Conservation (phyloP, 2,329 filamentous ascomycete species). For the Ustulina deusta region DNA sequence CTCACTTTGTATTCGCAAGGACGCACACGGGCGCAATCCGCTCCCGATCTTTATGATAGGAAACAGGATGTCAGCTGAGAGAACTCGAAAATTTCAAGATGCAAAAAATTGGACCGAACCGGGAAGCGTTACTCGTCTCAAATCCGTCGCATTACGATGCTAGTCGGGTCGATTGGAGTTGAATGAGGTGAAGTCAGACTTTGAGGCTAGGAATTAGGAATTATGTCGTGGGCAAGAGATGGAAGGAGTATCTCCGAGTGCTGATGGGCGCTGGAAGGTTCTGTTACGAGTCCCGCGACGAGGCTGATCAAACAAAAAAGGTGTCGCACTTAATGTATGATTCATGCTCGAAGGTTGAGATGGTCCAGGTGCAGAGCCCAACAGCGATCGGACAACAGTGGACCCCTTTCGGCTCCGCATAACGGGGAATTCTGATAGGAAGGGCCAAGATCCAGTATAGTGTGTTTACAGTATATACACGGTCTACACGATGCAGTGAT, state of each 20-base stretch:
- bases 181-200: neutral
- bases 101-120: conserved; percentile 54
- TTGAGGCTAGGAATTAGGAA: neutral
- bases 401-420: neutral
- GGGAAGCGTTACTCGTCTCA: conserved; percentile 48
- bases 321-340: conserved; percentile 22
- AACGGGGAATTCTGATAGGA: too few relatives aligned
- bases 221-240: conserved; percentile 4
- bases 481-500: neutral
- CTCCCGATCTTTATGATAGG: conserved; percentile 45
- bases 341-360: conserved; percentile 18
- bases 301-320: conserved; percentile 31
- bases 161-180: conserved; percentile 26
- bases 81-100: conserved; percentile 42
- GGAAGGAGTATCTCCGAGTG: neutral
- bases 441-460: neutral
- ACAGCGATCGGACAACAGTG: conserved; percentile 3
- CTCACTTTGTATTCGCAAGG: conserved; percentile 47
- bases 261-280: conserved; percentile 17
- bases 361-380: neutral
- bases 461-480: neutral
- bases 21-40: conserved; percentile 41
- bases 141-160: conserved; percentile 47
- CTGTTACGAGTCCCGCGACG: conserved; percentile 15
- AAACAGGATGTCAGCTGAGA: conserved; percentile 48